Evolutionary conservation across 2,329 filamentous ascomycete genomes (phyloP).

Genomic region (Hypoxylon sp.): DNA sequence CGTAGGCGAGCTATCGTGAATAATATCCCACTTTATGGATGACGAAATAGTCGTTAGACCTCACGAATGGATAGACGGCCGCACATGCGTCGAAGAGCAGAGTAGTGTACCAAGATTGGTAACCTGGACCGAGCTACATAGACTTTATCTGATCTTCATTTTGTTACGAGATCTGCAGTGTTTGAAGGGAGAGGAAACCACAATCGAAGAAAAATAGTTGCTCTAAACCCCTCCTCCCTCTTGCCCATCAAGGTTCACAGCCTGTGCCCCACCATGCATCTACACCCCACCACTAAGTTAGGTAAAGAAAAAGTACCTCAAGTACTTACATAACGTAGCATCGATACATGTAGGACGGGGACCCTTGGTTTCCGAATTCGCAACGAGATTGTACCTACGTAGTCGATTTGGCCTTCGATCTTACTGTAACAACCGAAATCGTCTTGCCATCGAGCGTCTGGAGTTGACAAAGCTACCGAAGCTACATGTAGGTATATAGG

Average conservation of each 20-base stretch:
- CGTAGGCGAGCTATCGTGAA: not conserved
- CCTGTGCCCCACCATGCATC: conserved; percentile 16
- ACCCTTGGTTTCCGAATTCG: conserved; percentile 38
- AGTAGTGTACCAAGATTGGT: conserved; percentile 13
- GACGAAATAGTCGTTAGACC: conserved; percentile 29
- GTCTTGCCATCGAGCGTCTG: conserved; percentile 18
- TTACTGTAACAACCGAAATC: conserved; percentile 39
- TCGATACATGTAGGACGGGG: conserved; percentile 2
- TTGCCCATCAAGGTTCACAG: conserved; percentile 28
- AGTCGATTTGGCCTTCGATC: conserved; percentile 16
- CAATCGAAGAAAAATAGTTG: not conserved
- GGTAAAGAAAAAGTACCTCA: not conserved
- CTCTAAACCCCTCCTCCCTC: conserved; percentile 19
- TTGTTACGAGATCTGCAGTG: conserved; percentile 20
- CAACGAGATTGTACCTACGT: conserved; percentile 20
- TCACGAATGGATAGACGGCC: conserved; percentile 22
- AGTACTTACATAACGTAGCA: conserved; percentile 18
- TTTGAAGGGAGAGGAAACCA: conserved; percentile 5
- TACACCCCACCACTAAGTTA: conserved; percentile 14
- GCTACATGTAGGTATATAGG: conserved; percentile 19
- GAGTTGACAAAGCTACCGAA: not conserved
- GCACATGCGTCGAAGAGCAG: conserved; percentile 30
- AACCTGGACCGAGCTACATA: conserved; percentile 8
- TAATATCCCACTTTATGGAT: conserved; percentile 15
- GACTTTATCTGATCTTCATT: conserved; percentile 19